These are phyloP conservation scores for Peronospora belbahrii DNA, from an alignment of 352 stramenopile species.

Conservation along the genomic window DNA sequence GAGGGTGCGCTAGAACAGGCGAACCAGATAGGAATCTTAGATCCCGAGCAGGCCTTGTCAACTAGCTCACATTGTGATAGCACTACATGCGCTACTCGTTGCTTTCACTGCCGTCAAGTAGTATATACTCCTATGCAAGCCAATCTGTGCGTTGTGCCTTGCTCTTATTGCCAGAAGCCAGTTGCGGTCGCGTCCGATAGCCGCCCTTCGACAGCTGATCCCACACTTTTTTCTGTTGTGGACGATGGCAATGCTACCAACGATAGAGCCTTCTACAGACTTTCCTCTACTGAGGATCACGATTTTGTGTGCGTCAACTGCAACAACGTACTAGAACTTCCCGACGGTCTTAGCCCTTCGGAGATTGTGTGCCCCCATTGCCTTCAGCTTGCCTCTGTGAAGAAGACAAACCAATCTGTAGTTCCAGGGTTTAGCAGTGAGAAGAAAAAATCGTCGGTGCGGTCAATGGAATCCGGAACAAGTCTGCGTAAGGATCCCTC, in stretches of 20 bases:
- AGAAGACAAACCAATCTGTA: conserved; percentile 26
- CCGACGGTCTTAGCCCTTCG: conserved; percentile 26
- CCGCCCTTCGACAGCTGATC: conserved; percentile 16
- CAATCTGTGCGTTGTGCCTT: conserved; percentile 30
- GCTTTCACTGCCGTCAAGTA: conserved; percentile 48
- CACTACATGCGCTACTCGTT: conserved; percentile 32
- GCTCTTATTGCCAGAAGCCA: conserved; percentile 38
- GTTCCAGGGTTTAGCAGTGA: conserved; percentile 24
- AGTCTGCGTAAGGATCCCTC: conserved; percentile 25
- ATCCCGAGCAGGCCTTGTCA: conserved; percentile 8
- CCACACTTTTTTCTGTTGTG: conserved; percentile 24
- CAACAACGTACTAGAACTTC: conserved; percentile 40
- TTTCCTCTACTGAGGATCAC: conserved; percentile 1
- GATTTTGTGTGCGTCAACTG: conserved; percentile 59
- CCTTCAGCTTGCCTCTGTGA: conserved; percentile 43
- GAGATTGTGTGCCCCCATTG: conserved; percentile 71
- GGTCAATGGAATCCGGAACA: conserved; percentile 27
- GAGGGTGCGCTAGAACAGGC: conserved; percentile 30
- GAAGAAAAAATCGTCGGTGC: conserved; percentile 21
- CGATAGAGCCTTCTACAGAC: not conserved
- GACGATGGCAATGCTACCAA: conserved; percentile 15
- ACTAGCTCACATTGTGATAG: conserved; percentile 10
- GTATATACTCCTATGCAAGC: conserved; percentile 30
- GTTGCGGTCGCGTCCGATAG: conserved; percentile 29
- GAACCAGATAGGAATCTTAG: conserved; percentile 4